phyloP scores from a whole-genome alignment of 345 rosid genomes.

The Pugionium cornutum region DNA sequence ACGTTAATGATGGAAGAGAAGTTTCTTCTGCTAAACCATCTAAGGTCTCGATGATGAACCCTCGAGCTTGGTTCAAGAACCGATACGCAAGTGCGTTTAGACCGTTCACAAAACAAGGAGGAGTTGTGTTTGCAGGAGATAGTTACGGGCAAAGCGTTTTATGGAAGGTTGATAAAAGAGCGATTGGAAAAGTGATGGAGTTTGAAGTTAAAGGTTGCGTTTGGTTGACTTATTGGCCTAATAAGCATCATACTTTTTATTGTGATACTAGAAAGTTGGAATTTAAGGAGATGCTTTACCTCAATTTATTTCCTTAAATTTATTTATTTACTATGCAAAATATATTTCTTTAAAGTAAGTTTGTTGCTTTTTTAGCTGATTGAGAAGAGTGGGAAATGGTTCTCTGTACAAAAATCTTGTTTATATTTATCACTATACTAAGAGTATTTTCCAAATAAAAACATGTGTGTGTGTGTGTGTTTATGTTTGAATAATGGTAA shows the following conservation, averaged over 20 bases:
- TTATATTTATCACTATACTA: no score
- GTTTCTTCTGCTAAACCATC: constrained; percentile 81
- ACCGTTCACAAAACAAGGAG: constrained; percentile 80
- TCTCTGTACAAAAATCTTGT: no score
- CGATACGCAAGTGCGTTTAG: constrained; percentile 63
- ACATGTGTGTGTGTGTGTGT: no score
- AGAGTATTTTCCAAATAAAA: no score
- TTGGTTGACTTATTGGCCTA: constrained; percentile 95
- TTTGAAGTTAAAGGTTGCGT: constrained; percentile 84
- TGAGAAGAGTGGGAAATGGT: no score
- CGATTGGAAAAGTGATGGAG: constrained; percentile 65
- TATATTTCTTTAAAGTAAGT: no score
- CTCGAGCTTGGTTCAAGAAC: constrained; percentile 79
- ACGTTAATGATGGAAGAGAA: constrained; percentile 70
- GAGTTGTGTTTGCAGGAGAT: constrained; percentile 80
- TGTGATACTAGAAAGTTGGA: constrained; percentile 77
- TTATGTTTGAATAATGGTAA: no score
- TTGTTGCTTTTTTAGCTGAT: no score
- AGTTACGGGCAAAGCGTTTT: constrained; percentile 69
- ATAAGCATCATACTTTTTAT: constrained; percentile 65
- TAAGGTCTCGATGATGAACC: constrained; percentile 56
- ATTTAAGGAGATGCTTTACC: constrained; percentile 62
- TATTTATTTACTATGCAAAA: no score
- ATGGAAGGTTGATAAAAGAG: constrained; percentile 71
- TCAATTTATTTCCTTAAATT: no score